Evolutionary conservation across 1,139 yeast species (phyloP).

Genomic region (Scheffersomyces illinoinensis): DNA sequence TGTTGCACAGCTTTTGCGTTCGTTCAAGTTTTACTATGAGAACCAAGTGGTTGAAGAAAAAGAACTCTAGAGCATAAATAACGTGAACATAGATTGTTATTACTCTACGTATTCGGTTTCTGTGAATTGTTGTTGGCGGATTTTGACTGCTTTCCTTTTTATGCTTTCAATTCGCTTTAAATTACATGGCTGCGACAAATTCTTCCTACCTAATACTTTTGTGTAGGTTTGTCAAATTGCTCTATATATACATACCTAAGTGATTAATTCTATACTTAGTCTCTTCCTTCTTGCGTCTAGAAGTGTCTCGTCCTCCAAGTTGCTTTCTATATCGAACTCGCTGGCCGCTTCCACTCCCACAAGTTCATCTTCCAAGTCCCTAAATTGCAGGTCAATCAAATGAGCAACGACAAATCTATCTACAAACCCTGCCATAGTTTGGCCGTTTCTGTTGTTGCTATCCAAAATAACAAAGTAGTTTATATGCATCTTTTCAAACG

Average conservation of each 20-base stretch:
- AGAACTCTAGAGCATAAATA: too few relatives aligned
- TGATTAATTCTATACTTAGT: slow-evolving; percentile 27
- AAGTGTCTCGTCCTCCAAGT: slow-evolving; percentile 13
- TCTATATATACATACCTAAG: slow-evolving; percentile 13
- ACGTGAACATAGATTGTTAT: too few relatives aligned
- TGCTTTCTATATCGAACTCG: slow-evolving; percentile 18
- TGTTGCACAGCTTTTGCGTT: background rate
- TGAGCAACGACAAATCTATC: slow-evolving; percentile 40
- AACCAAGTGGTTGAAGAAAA: background rate
- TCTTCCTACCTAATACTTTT: too few relatives aligned
- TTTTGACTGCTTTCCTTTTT: too few relatives aligned
- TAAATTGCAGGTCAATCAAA: slow-evolving; percentile 32
- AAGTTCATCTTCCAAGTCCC: slow-evolving; percentile 17
- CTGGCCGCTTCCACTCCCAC: slow-evolving; percentile 3
- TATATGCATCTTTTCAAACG: slow-evolving; percentile 42
- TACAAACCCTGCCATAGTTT: slow-evolving; percentile 39
- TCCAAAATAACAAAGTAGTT: slow-evolving; percentile 35
- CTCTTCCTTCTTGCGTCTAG: slow-evolving; percentile 12
- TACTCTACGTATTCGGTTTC: too few relatives aligned
- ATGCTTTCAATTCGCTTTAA: too few relatives aligned
- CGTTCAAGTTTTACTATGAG: background rate
- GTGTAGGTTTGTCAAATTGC: background rate
- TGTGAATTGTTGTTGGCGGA: too few relatives aligned
- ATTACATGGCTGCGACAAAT: too few relatives aligned
- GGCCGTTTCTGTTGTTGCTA: slow-evolving; percentile 14